Conservation (phyloP, 2,329 filamentous ascomycete species). For the Camillea tinctor region DNA sequence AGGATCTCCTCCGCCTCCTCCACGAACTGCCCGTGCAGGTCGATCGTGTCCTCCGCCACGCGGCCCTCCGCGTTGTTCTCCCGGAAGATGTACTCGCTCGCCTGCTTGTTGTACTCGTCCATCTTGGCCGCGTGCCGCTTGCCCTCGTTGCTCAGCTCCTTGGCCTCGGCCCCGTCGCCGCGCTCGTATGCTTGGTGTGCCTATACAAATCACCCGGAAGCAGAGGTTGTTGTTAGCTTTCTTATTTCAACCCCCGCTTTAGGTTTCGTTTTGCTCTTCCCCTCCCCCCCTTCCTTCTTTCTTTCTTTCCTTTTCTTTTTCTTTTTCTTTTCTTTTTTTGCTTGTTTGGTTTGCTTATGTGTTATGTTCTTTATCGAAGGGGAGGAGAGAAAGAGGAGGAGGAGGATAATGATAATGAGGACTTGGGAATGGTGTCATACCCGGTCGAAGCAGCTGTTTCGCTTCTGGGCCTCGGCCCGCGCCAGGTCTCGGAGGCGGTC, state of each 20-base stretch:
- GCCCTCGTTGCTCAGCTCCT: conserved; percentile 79
- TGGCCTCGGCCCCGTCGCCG: conserved; percentile 81
- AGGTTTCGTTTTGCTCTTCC: neutral
- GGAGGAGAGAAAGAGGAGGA: neutral
- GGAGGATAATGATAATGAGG: too few species aligned
- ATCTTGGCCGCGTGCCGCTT: conserved; percentile 77
- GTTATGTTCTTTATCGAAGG: neutral
- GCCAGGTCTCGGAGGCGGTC: conserved; percentile 85
- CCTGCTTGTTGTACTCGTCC: conserved; percentile 87
- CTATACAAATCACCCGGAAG: too few species aligned
- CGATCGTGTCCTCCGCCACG: conserved; percentile 79
- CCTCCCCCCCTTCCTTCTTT: conserved; percentile 1
- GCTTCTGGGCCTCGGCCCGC: conserved; percentile 75
- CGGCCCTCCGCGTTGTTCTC: conserved; percentile 83
- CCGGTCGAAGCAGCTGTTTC: conserved; percentile 72
- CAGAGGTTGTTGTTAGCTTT: too few species aligned
- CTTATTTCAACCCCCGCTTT: too few species aligned
- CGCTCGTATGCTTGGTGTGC: conserved; percentile 76
- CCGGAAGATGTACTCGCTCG: conserved; percentile 90
- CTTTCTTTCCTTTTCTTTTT: neutral
- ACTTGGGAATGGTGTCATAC: conserved; percentile 43
- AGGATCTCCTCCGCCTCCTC: conserved; percentile 93
- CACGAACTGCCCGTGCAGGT: conserved; percentile 91
- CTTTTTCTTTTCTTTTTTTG: neutral
- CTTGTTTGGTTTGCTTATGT: neutral